Conservation (phyloP, 768 basidiomycete genomes). For the Tylopilus sp. region DNA sequence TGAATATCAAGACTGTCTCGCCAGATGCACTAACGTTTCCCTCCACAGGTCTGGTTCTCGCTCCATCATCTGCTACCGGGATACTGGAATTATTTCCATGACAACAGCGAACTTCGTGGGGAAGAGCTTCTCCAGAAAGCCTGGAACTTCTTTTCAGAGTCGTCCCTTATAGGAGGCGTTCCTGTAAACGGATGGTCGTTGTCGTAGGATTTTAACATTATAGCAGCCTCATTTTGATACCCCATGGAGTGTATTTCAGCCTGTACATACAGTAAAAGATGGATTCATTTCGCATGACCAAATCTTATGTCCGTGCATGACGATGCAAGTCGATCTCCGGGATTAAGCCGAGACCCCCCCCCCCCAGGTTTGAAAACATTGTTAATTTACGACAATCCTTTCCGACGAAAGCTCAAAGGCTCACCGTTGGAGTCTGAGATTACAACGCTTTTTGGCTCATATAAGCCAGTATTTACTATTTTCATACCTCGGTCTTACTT, state of each 20-base stretch:
- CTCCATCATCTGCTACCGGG: slow-evolving; percentile 34
- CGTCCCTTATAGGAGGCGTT: slow-evolving; percentile 3
- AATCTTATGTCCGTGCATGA: neutral
- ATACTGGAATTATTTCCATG: slow-evolving; percentile 35
- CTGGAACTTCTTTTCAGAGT: slow-evolving; percentile 16
- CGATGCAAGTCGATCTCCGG: neutral
- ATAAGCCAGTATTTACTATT: too few species aligned
- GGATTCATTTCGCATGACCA: neutral
- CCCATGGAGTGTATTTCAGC: neutral
- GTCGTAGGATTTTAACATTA: neutral
- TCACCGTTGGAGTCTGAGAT: too few species aligned
- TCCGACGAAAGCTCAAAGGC: too few species aligned
- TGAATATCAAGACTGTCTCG: neutral
- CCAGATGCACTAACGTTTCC: neutral
- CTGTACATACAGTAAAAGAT: neutral
- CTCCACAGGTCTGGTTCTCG: slow-evolving; percentile 33
- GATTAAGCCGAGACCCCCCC: too few species aligned
- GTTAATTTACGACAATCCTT: too few species aligned
- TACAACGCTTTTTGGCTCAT: too few species aligned
- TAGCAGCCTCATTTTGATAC: neutral
- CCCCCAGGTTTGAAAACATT: too few species aligned
- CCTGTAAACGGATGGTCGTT: neutral
- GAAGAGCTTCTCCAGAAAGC: slow-evolving; percentile 17
- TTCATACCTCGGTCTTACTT: too few species aligned
- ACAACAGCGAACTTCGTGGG: neutral